Conservation (phyloP, 148 eudicot species). For the Fagopyrum tataricum region DNA sequence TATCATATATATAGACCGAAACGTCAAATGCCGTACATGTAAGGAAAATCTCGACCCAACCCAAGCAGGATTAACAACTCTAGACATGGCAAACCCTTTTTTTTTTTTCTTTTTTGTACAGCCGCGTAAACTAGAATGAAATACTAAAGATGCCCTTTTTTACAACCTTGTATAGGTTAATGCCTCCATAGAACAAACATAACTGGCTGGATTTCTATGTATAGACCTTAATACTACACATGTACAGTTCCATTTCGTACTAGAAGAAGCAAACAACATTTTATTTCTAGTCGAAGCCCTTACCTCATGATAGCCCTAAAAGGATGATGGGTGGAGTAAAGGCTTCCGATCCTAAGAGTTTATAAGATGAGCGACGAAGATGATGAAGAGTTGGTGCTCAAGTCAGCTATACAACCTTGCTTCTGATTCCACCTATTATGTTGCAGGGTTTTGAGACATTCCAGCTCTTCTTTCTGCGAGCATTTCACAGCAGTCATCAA, state of each 20-base stretch:
- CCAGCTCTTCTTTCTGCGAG: conserved; percentile 14
- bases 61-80: background rate
- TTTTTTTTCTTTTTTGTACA: background rate
- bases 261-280: background rate
- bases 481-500: background rate
- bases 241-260: background rate
- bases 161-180: background rate
- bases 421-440: background rate
- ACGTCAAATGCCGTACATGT: background rate
- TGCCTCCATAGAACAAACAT: background rate
- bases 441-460: conserved; percentile 15
- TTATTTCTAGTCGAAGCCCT: background rate
- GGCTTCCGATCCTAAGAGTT: background rate
- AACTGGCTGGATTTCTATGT: background rate
- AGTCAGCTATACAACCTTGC: conserved; percentile 13
- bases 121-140: background rate
- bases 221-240: background rate
- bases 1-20: too few relatives aligned
- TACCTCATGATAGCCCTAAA: background rate
- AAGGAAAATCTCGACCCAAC: background rate
- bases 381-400: background rate
- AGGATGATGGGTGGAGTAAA: background rate
- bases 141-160: background rate
- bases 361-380: background rate
- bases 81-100: background rate